phyloP scores from a whole-genome alignment of 306 rosid species.

The Malus fusca region DNA sequence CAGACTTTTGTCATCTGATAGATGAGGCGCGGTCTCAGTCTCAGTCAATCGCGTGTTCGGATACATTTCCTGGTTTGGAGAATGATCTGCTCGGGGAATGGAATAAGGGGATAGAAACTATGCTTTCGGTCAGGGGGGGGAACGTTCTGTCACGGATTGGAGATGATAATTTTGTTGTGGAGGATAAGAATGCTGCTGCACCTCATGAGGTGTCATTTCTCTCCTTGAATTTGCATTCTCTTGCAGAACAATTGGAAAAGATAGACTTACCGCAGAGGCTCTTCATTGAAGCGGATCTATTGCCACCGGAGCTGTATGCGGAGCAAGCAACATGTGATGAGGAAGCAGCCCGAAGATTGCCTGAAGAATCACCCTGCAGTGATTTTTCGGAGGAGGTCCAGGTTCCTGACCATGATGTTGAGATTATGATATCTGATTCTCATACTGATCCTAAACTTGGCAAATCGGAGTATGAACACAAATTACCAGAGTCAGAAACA shows the following conservation, averaged over 20 bases:
- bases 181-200: conserved; percentile 37
- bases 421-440: conserved; percentile 21
- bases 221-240: conserved; percentile 64
- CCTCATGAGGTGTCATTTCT: conserved; percentile 66
- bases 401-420: conserved; percentile 11
- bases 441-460: conserved; percentile 16
- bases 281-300: conserved; percentile 61
- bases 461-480: conserved; percentile 20
- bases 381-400: conserved; percentile 18
- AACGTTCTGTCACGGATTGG: conserved; percentile 54
- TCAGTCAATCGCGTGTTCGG: conserved; percentile 23
- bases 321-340: conserved; percentile 11
- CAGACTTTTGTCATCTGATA: conserved; percentile 57
- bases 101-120: conserved; percentile 47
- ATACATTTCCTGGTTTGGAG: conserved; percentile 37
- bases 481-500: conserved; percentile 12
- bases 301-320: conserved; percentile 46
- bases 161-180: conserved; percentile 58
- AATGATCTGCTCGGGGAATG: conserved; percentile 54
- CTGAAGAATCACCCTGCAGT: conserved; percentile 24
- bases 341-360: conserved; percentile 20
- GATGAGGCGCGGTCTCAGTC: conserved; percentile 60
- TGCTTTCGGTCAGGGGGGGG: conserved; percentile 62
- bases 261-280: conserved; percentile 66
- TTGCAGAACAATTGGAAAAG: conserved; percentile 61